These are phyloP conservation scores for Pseudogymnoascus pannorum DNA, from an alignment of 2,329 filamentous ascomycete species.

Conservation along the genomic window DNA sequence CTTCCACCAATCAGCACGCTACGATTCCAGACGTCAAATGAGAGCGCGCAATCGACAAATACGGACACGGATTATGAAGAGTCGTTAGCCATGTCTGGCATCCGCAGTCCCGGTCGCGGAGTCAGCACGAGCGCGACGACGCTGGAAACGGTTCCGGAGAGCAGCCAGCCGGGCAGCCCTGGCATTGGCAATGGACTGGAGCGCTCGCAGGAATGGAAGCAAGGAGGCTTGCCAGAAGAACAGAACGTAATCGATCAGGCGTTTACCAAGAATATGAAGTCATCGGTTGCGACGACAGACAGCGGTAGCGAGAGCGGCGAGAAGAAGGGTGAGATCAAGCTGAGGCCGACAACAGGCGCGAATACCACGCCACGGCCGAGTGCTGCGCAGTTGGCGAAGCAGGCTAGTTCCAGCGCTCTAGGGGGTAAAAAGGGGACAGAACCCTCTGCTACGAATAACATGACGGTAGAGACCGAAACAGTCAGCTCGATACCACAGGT, in stretches of 20 bases:
- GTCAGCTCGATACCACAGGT: slow-evolving; percentile 86
- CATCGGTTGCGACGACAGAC: slow-evolving; percentile 41
- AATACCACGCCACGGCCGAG: slow-evolving; percentile 41
- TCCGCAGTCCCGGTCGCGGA: slow-evolving; percentile 53
- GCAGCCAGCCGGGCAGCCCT: slow-evolving; percentile 69
- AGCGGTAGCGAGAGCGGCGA: slow-evolving; percentile 61
- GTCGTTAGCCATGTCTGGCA: slow-evolving; percentile 35
- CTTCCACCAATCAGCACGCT: slow-evolving; percentile 47
- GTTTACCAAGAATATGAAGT: slow-evolving; percentile 34
- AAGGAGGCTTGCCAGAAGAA: slow-evolving; percentile 36
- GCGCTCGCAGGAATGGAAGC: slow-evolving; percentile 42
- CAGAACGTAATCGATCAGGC: slow-evolving; percentile 26
- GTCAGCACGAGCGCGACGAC: slow-evolving; percentile 52
- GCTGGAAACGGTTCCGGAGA: slow-evolving; percentile 87
- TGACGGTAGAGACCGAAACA: slow-evolving; percentile 97
- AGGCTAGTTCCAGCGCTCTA: slow-evolving; percentile 55
- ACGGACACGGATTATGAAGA: slow-evolving; percentile 24
- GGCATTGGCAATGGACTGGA: slow-evolving; percentile 38
- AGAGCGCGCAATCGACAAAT: slow-evolving; percentile 16
- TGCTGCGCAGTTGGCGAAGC: slow-evolving; percentile 54
- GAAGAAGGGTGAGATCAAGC: slow-evolving; percentile 40
- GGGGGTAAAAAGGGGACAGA: slow-evolving; percentile 58
- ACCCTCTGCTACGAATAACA: slow-evolving; percentile 66
- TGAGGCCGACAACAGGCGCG: slow-evolving; percentile 29
- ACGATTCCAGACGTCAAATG: slow-evolving; percentile 35